These are phyloP conservation scores for Cytospora piceicola DNA, from an alignment of 2,329 filamentous ascomycete genomes.

Conservation along the genomic window DNA sequence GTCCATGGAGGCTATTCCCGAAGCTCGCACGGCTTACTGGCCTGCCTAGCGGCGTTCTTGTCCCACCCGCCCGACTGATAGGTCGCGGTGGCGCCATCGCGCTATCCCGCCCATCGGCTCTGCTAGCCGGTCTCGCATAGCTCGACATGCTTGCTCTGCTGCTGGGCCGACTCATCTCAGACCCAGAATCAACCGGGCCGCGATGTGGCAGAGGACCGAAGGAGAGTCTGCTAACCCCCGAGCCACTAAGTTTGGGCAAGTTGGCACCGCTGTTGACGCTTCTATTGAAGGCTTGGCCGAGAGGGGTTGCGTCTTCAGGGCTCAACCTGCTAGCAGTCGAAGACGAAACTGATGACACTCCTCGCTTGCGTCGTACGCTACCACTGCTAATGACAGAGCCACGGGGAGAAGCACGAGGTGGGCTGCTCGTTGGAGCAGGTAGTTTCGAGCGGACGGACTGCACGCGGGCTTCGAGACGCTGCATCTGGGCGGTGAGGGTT, in stretches of 20 bases:
- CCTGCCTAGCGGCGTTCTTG: constrained; percentile 69
- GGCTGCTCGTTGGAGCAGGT: constrained; percentile 77
- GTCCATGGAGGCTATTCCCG: constrained; percentile 63
- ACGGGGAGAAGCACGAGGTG: constrained; percentile 80
- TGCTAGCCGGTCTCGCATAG: constrained; percentile 57
- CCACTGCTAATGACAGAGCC: constrained; percentile 46
- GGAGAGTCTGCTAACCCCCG: constrained; percentile 65
- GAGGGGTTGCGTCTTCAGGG: constrained; percentile 54
- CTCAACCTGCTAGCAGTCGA: constrained; percentile 46
- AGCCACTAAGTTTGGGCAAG: constrained; percentile 62
- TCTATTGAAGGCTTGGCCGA: constrained; percentile 42
- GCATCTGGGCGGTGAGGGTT: constrained; percentile 93
- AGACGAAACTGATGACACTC: constrained; percentile 59
- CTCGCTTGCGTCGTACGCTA: constrained; percentile 72
- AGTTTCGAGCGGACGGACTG: constrained; percentile 90
- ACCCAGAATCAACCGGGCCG: constrained; percentile 46
- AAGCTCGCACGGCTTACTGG: constrained; percentile 69
- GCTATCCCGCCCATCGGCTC: constrained; percentile 46
- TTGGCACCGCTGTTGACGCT: constrained; percentile 47
- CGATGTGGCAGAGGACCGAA: constrained; percentile 60
- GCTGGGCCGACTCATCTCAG: constrained; percentile 67
- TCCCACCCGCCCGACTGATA: constrained; percentile 63
- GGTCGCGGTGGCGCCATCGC: constrained; percentile 61
- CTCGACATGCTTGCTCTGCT: constrained; percentile 70
- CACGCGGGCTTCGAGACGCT: constrained; percentile 90